Base-by-base conservation (phyloP, 768 basidiomycete genomes). In the Russula emetica region DNA sequence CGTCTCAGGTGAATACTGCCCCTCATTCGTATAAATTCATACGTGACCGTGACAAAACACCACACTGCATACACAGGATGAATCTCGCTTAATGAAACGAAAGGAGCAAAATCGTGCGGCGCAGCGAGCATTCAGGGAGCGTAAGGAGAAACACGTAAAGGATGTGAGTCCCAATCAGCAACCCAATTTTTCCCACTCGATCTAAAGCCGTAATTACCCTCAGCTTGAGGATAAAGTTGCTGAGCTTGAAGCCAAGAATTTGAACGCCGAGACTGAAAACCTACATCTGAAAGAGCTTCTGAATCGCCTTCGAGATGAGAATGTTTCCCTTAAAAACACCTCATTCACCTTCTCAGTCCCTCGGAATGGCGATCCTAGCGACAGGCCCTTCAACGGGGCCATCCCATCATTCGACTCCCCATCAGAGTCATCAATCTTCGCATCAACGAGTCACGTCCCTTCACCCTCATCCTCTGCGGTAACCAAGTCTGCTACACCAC, bases 61-160 rank as follows among this genome's bases (percentile, higher is more conserved):
- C 36, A 3, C 69, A 40, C 50, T 60, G 53, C 14, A 4, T 59
- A 49, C 30, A 10, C 50, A 90, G 76, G 92, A 94, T 68, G 91
- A 92, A 70, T 75, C 80, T 5, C 83, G 90, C 26, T 75, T 93
- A 5, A 66, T 90, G 67, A 95, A 96, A 72, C 86, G 96, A 66
- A 98, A 98, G 77, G 92, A 98, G 70, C 96, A 98, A 76, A 99
- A 99, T 70, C 82, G 96, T 60, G 94, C 94, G 3, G 96, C 96
- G 8, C 97, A 99, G 75, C 86, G 96, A 58, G 96, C 96, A 1
- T 99, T 99, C 79, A 80, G 96, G 60, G 97, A 98, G 75, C 83
- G 96, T 66, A 95, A 98, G 76, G 96, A 99, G 77, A 93, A 92
- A 71, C 94, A 97, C 74, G 92, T 98, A 68, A 94, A 92, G 73